Evolutionary conservation across 2,329 filamentous ascomycete species (phyloP), one percentile per base, ranked within the genome.

Genomic region (Colletotrichum salicis): DNA sequence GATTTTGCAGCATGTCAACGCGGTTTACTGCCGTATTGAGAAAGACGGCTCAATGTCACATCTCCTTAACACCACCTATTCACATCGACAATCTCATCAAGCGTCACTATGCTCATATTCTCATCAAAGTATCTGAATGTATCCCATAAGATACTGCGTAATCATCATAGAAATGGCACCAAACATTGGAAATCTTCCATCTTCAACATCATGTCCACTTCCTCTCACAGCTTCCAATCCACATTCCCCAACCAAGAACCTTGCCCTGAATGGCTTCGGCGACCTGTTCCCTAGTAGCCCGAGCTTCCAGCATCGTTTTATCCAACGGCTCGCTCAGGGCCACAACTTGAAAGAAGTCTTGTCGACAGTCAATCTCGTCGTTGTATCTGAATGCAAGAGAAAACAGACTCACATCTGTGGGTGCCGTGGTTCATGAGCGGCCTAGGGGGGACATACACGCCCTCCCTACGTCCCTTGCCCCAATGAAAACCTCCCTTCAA

Each of bases 321-420:
- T 85, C 81, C 33, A 89, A 74, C 8, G 81, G 78, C 65, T 85
- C 80, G 10, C 78, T 84, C 63, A 89, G 76, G 4, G 85, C 86
- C 61, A 89, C 76, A 19, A 89, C 76, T 72, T 86, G 80, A 69
- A 82, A 89, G 77, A 87, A 86, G 66, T 88, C 83, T 83, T 83
- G 54, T 22, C 33, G 5, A 45, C 3, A 12, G 12, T 27, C 57
- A 29, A 27, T 24, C 22, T 8, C 72, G 59, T 29, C 1, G 52
- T 22, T 41, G 3, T 15, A 3, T n/a, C 1, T 41, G 3, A 7
- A 45, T 15, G 5, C 0, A 48, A 4, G 3, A 48, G 22, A 24
- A 12, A 5, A 15, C 2, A 6, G 1, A 76, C 82, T 79, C 76
- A 84, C 83, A 89, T 67, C 87, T 80, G 77, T 89, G 86, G 27